Evolutionary conservation across 2,329 filamentous ascomycete genomes (phyloP).

Genomic region (Diaporthe citri): DNA sequence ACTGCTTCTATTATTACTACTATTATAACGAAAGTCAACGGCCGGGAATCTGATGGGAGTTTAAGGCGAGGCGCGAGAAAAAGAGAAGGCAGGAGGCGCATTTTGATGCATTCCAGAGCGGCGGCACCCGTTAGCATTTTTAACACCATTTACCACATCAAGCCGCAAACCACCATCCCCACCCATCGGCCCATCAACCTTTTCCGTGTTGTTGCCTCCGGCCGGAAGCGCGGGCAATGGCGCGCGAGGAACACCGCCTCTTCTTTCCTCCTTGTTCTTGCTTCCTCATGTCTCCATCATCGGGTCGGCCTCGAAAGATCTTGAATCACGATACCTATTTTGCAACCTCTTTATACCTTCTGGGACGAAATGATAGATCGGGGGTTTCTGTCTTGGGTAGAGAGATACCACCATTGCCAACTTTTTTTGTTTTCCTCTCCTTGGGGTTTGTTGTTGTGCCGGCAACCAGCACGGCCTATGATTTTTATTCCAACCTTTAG

Average conservation of each 20-base stretch:
- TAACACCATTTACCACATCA: conserved; percentile 1
- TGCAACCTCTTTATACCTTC: conserved; percentile 10
- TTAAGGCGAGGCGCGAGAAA: conserved; percentile 14
- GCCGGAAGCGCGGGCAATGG: background rate
- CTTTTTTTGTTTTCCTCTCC: background rate
- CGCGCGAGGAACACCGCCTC: background rate
- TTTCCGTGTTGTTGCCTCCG: background rate
- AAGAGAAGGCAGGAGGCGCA: conserved; percentile 23
- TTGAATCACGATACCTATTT: conserved; percentile 35
- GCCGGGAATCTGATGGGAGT: conserved; percentile 29
- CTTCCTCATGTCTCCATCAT: background rate
- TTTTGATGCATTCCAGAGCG: conserved; percentile 3
- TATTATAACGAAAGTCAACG: conserved; percentile 35
- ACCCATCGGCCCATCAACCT: background rate
- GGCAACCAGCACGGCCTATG: background rate
- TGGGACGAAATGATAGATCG: conserved; percentile 17
- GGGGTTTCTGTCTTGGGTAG: conserved; percentile 33
- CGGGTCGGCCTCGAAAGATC: conserved; percentile 12
- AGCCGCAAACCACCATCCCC: background rate
- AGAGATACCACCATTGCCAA: conserved; percentile 24
- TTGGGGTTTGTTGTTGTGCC: background rate
- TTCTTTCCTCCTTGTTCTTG: background rate
- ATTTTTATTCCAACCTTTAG: background rate
- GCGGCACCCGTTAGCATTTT: conserved; percentile 24
- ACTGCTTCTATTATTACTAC: conserved; percentile 6